These are phyloP conservation scores for Funneliformis mosseae DNA, from an alignment of 192 early-diverging fungal species.

Conservation along the genomic window DNA sequence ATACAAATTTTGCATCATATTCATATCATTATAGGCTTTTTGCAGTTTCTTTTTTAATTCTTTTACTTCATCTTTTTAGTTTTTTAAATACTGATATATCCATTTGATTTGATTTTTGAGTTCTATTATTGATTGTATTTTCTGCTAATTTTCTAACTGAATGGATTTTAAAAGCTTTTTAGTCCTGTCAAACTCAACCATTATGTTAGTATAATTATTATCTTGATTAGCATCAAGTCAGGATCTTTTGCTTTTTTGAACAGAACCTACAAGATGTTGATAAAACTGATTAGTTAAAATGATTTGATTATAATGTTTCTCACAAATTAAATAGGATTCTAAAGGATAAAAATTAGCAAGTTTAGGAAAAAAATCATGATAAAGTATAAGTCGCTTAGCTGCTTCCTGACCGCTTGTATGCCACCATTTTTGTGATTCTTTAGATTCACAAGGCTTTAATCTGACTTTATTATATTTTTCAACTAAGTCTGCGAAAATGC, in stretches of 20 bases:
- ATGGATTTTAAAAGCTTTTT: neutral
- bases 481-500: neutral
- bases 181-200: neutral
- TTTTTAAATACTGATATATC: neutral
- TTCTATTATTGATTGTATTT: neutral
- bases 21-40: neutral
- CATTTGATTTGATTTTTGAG: neutral
- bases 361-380: neutral
- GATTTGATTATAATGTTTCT: neutral
- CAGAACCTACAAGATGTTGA: slow-evolving; percentile 2
- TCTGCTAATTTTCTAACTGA: neutral
- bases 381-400: neutral
- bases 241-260: neutral
- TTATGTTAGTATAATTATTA: too few relatives aligned
- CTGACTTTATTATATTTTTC: neutral
- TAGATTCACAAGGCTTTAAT: neutral
- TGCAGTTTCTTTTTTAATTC: neutral
- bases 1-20: neutral
- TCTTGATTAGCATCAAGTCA: too few relatives aligned
- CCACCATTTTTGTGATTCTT: neutral
- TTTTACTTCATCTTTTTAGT: neutral
- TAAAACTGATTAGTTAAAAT: slow-evolving; percentile 9
- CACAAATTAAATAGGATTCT: neutral
- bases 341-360: slow-evolving; percentile 1
- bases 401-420: neutral